A percentile compares a stretch with the other conserved stretches of the same genome.
Evolutionary conservation across 805 yeast species (phyloP).

Genomic region (Nakazawaea ernobii): DNA sequence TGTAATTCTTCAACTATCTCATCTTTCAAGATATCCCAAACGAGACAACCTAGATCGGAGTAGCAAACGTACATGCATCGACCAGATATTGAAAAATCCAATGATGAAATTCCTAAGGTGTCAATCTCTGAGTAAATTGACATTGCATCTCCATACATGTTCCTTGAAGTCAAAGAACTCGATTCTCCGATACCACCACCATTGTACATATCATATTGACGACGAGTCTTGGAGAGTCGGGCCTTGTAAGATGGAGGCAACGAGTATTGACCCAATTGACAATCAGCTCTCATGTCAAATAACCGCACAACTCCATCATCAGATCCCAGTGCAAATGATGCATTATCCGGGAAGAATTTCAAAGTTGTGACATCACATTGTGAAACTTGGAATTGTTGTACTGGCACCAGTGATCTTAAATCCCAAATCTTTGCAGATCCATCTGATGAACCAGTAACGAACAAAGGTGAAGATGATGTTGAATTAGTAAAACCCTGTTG

Average conservation of each 20-base stretch:
- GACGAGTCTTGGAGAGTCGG: slow-evolving; percentile 6
- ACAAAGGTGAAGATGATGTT: slow-evolving; percentile 25
- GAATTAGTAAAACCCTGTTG: slow-evolving; percentile 11
- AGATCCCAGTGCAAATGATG: slow-evolving; percentile 66
- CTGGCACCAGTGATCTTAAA: slow-evolving; percentile 34
- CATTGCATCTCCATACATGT: background rate
- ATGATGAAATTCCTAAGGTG: slow-evolving; percentile 62
- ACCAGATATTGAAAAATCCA: slow-evolving; percentile 72
- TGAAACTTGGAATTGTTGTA: slow-evolving; percentile 41
- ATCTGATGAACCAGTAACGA: slow-evolving; percentile 65
- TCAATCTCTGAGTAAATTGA: slow-evolving; percentile 28
- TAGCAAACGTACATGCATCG: slow-evolving; percentile 70
- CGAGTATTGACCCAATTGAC: slow-evolving; percentile 51
- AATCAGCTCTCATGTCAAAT: slow-evolving; percentile 73
- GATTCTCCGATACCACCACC: background rate
- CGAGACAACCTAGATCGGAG: slow-evolving; percentile 65
- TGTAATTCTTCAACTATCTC: slow-evolving; percentile 60
- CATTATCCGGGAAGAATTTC: slow-evolving; percentile 63
- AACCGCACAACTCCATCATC: slow-evolving; percentile 72
- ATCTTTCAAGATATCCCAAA: slow-evolving; percentile 72
- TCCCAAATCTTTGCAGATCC: slow-evolving; percentile 69
- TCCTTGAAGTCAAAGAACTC: background rate
- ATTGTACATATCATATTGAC: slow-evolving; percentile 10
- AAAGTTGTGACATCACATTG: slow-evolving; percentile 60
- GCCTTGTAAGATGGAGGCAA: slow-evolving; percentile 15